Evolutionary conservation across 768 basidiomycete genomes (phyloP).

Genomic region (Tephrocybe rancida): DNA sequence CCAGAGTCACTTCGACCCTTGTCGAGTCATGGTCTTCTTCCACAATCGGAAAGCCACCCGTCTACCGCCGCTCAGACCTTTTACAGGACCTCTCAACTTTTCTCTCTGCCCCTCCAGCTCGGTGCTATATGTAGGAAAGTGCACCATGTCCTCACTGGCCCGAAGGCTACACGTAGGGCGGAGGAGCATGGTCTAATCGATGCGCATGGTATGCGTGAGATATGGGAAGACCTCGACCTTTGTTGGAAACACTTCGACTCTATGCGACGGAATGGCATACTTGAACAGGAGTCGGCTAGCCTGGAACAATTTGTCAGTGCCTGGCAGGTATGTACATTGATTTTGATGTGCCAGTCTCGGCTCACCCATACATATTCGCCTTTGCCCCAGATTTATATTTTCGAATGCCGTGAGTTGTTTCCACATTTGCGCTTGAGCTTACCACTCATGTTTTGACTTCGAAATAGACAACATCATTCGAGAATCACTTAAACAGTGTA

Average conservation of each 20-base stretch:
- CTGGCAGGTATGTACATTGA: constrained; percentile 70
- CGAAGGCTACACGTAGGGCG: constrained; percentile 62
- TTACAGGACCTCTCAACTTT: constrained; percentile 57
- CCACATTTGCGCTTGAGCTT: constrained; percentile 1
- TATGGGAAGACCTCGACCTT: constrained; percentile 83
- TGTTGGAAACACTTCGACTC: constrained; percentile 86
- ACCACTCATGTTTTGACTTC: constrained; percentile 12
- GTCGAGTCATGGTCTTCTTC: constrained; percentile 15
- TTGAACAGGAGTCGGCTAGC: constrained; percentile 38
- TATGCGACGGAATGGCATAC: constrained; percentile 42
- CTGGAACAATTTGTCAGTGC: constrained; percentile 72
- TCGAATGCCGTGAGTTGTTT: constrained; percentile 75
- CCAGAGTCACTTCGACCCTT: constrained; percentile 16
- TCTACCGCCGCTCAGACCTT: constrained; percentile 39
- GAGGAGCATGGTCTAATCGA: constrained; percentile 59
- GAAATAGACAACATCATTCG: constrained; percentile 82
- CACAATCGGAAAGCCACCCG: constrained; percentile 9
- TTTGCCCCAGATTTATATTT: constrained; percentile 84
- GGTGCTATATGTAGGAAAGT: constrained; percentile 78
- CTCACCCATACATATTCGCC: too few relatives aligned
- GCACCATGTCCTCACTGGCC: constrained; percentile 78
- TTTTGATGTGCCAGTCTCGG: too few relatives aligned
- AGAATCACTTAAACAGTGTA: constrained; percentile 73
- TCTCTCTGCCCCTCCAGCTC: constrained; percentile 74
- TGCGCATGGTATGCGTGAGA: constrained; percentile 64